Conservation (phyloP, 352 stramenopile species). For the Pythium aphanidermatum region DNA sequence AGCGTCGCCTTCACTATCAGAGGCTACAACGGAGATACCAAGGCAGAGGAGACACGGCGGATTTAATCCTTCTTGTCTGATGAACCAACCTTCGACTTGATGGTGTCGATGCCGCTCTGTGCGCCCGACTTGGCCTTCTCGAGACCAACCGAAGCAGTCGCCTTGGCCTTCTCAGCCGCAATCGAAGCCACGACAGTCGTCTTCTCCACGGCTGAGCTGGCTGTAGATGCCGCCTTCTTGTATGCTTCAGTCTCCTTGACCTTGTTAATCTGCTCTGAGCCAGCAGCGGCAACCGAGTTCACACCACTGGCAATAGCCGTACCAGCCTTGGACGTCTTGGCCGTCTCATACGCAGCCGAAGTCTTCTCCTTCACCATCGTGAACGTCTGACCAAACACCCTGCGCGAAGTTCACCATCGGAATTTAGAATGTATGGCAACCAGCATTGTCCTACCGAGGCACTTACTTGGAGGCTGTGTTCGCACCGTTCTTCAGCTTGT, state of each 20-base stretch:
- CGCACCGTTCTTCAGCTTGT: conserved; percentile 87
- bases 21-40: too few species aligned
- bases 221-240: conserved; percentile 71
- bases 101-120: conserved; percentile 57
- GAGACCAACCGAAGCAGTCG: conserved; percentile 47
- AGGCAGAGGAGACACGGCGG: conserved; percentile 4
- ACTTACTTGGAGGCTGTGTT: conserved; percentile 69
- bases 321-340: conserved; percentile 74
- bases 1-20: too few species aligned
- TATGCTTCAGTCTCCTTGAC: conserved; percentile 81
- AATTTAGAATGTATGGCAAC: too few species aligned
- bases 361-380: conserved; percentile 74
- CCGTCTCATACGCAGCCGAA: conserved; percentile 54
- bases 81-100: conserved; percentile 66
- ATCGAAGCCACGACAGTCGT: conserved; percentile 61
- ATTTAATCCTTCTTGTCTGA: conserved; percentile 52
- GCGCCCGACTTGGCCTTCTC: conserved; percentile 81
- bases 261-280: conserved; percentile 73
- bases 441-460: too few species aligned
- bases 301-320: conserved; percentile 57
- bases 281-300: conserved; percentile 48
- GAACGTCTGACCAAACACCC: conserved; percentile 62
- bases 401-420: too few species aligned
- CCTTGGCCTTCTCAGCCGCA: conserved; percentile 65
- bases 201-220: conserved; percentile 49